A percentile compares a stretch with the other conserved stretches of the same genome.
These are phyloP conservation scores for Fibroporia radiculosa DNA, from an alignment of 768 basidiomycete species.

Conservation along the genomic window DNA sequence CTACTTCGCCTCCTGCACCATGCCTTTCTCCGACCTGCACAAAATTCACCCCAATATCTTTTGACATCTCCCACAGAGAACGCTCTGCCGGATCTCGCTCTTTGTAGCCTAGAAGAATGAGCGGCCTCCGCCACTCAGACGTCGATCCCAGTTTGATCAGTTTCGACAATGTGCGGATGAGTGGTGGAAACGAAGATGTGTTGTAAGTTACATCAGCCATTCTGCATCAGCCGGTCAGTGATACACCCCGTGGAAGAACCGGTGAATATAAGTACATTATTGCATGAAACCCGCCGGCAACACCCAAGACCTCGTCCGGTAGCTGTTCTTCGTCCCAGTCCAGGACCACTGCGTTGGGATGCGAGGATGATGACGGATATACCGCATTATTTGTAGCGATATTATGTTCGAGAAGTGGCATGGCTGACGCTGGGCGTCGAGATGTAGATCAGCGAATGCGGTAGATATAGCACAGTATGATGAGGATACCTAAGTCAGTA, in stretches of 20 bases:
- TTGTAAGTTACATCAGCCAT: constrained; percentile 96
- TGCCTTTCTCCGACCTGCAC: constrained; percentile 41
- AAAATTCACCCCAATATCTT: constrained; percentile 47
- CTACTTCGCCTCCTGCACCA: constrained; percentile 56
- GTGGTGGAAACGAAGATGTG: constrained; percentile 72
- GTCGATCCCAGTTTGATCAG: constrained; percentile 2
- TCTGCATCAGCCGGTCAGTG: constrained; percentile 28
- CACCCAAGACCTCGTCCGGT: constrained; percentile 33
- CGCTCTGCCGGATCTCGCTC: constrained; percentile 76
- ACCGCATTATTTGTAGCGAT: constrained; percentile 37
- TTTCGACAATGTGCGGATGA: constrained; percentile 57
- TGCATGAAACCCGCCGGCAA: constrained; percentile 42
- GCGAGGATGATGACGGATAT: constrained; percentile 20
- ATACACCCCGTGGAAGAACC: too few species aligned
- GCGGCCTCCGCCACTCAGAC: constrained; percentile 23
- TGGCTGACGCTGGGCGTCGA: constrained; percentile 55
- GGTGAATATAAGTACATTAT: constrained; percentile 53
- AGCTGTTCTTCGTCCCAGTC: constrained; percentile 71
- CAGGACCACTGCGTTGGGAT: constrained; percentile 35
- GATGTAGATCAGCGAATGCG: neutral
- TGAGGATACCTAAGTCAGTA: constrained; percentile 66
- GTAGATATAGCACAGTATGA: neutral
- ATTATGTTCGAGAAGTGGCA: constrained; percentile 72
- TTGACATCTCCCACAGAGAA: constrained; percentile 58
- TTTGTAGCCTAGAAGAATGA: constrained; percentile 77